Base-by-base conservation (phyloP, 2,329 filamentous ascomycete species). In the Gnomoniopsis smithogilvyi region DNA sequence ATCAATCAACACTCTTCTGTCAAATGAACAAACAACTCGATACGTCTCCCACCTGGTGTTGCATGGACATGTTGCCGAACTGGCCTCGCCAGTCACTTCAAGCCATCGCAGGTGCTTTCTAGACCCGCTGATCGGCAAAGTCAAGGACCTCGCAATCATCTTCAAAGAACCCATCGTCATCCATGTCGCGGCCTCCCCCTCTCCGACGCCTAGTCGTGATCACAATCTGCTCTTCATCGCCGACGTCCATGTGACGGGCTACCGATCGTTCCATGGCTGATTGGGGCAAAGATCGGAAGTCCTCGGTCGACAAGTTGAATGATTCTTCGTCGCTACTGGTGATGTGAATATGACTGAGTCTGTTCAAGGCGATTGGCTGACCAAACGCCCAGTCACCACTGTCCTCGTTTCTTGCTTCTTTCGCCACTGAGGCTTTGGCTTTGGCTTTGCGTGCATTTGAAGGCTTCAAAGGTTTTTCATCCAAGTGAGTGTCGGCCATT, bases 101-200 rank as follows among this genome's bases (percentile, higher is more conserved):
- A 51, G 36, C 50, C 41, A 33, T 33, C 50, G 50, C 45, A 30
- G n/a, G 53, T 30, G 30, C 51, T 49, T 46, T 61, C 80, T 70
- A 88, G 34, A 87, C 85, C 70, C 85, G 77, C 73, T 88, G 85
- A 67, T 86, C 85, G 24, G 92, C 90, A 81, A 95, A 96, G 75
- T 96, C 92, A 63, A 96, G 81, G 59, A 96, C 90, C 71, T 96
- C 92, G 66, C 91, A 95, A 69, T 96, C 92, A 70, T 96, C 91
- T 74, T 96, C 92, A 67, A 96, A 96, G 73, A 96, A 96, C 2
- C 89, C 89, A 59, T 91, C 89, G 45, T 87, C 86, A 48, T 87
- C 86, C 43, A 73, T 70, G 33, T 78, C 76, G 54, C 81, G 78
- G 53, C 78, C 79, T 43, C 78, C 76, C 45, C 81, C 84, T 67